Conservation (phyloP, 768 basidiomycete genomes). For the Trametes meyenii region DNA sequence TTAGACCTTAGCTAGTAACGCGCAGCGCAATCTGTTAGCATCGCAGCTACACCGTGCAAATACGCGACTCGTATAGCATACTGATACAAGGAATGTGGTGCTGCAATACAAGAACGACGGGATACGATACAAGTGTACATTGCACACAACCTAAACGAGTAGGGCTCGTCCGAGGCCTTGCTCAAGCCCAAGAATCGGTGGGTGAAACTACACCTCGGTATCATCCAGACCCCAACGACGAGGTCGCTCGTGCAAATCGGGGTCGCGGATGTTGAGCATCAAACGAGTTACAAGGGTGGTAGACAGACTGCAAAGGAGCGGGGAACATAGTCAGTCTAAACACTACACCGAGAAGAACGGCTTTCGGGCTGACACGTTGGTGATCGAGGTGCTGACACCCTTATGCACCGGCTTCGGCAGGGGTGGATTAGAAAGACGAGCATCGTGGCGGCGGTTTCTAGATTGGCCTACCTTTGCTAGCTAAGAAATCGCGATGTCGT, state of each 20-base stretch:
- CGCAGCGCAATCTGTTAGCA: too few relatives aligned
- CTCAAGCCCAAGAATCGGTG: background rate
- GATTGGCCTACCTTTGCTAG: too few relatives aligned
- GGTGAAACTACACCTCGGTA: background rate
- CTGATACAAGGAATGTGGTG: background rate
- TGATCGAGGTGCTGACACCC: slow-evolving; percentile 12
- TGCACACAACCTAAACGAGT: background rate
- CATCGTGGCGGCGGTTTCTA: too few relatives aligned
- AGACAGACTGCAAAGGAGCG: slow-evolving; percentile 14
- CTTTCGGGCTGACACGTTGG: slow-evolving; percentile 11
- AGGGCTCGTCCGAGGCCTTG: background rate
- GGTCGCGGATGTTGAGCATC: slow-evolving; percentile 23
- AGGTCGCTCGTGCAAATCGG: background rate
- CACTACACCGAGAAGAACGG: too few relatives aligned
- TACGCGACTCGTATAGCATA: background rate
- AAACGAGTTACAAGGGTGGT: slow-evolving; percentile 16
- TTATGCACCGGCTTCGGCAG: background rate
- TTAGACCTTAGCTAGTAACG: too few relatives aligned
- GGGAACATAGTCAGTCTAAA: too few relatives aligned
- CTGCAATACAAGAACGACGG: background rate
- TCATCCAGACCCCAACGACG: background rate
- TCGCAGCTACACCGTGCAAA: too few relatives aligned
- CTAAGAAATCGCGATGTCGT: too few relatives aligned
- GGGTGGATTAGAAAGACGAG: background rate
- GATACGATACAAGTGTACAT: too few relatives aligned